phyloP scores from a whole-genome alignment of 768 basidiomycete genomes.

The Agrocybe praecox region DNA sequence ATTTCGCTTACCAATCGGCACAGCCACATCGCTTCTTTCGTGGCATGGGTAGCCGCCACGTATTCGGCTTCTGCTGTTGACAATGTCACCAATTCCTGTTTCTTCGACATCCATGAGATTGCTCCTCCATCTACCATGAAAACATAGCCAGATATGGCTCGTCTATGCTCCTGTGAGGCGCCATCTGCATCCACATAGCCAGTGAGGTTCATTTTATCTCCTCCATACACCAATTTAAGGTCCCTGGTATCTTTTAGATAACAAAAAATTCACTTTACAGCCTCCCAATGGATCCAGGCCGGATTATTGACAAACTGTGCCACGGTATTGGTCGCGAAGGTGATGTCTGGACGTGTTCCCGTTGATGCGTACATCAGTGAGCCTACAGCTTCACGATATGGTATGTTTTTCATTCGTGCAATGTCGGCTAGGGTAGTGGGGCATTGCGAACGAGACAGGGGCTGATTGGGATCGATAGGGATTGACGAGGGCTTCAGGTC shows the following conservation, averaged over 20 bases:
- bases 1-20: too few relatives aligned
- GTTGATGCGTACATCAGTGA: constrained; percentile 32
- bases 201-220: constrained; percentile 14
- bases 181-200: constrained; percentile 22
- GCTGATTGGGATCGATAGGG: constrained; percentile 22
- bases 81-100: constrained; percentile 28
- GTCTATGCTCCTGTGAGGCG: constrained; percentile 12
- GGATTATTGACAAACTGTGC: constrained; percentile 24
- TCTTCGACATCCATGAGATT: constrained; percentile 34
- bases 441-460: constrained; percentile 14
- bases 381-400: constrained; percentile 28
- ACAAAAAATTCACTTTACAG: constrained; percentile 25
- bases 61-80: constrained; percentile 36
- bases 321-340: constrained; percentile 23
- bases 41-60: constrained; percentile 22
- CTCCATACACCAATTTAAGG: constrained; percentile 23
- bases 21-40: constrained; percentile 24
- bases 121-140: constrained; percentile 29
- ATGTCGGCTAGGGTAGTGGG: constrained; percentile 12
- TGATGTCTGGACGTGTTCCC: constrained; percentile 32
- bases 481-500: constrained; percentile 24
- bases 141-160: constrained; percentile 34
- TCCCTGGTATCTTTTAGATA: constrained; percentile 36
- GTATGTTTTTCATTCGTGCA: constrained; percentile 21
- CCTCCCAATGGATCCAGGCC: constrained; percentile 30